Percentiles rank a stretch among this genome's conserved stretches.
These are phyloP conservation scores for Ophiocordyceps camponoti-saundersi DNA, from an alignment of 2,329 filamentous ascomycete species.

Conservation along the genomic window DNA sequence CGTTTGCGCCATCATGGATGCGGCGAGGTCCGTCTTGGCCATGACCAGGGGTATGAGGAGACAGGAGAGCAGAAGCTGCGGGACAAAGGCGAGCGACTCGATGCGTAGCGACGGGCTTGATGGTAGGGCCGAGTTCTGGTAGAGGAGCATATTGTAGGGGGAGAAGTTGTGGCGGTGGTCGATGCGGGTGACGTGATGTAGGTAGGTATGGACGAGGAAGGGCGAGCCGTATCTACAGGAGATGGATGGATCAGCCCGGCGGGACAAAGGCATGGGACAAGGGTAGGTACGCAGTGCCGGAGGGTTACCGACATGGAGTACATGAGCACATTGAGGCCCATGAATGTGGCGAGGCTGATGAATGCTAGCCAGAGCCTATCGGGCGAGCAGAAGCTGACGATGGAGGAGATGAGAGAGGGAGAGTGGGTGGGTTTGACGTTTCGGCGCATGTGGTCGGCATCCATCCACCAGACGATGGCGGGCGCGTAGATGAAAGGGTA, in stretches of 20 bases:
- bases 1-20: conserved; percentile 83
- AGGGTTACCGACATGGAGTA: conserved; percentile 42
- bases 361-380: conserved; percentile 40
- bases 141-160: conserved; percentile 82
- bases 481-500: conserved; percentile 94
- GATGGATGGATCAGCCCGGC: not conserved
- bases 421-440: not conserved
- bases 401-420: conserved; percentile 6
- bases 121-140: conserved; percentile 56
- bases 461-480: conserved; percentile 68
- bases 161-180: conserved; percentile 99
- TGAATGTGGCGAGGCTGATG: conserved; percentile 57
- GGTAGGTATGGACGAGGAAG: conserved; percentile 79
- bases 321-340: conserved; percentile 61
- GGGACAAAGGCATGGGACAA: not conserved
- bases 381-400: conserved; percentile 27
- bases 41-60: conserved; percentile 58
- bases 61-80: conserved; percentile 68
- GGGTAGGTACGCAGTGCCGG: not conserved
- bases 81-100: conserved; percentile 75
- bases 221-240: conserved; percentile 54
- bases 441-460: conserved; percentile 27
- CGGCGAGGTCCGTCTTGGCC: conserved; percentile 65
- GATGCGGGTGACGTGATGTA: conserved; percentile 82
- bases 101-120: conserved; percentile 27